These are phyloP conservation scores for Suillus hirtellus DNA, from an alignment of 768 basidiomycete species.

Conservation along the genomic window DNA sequence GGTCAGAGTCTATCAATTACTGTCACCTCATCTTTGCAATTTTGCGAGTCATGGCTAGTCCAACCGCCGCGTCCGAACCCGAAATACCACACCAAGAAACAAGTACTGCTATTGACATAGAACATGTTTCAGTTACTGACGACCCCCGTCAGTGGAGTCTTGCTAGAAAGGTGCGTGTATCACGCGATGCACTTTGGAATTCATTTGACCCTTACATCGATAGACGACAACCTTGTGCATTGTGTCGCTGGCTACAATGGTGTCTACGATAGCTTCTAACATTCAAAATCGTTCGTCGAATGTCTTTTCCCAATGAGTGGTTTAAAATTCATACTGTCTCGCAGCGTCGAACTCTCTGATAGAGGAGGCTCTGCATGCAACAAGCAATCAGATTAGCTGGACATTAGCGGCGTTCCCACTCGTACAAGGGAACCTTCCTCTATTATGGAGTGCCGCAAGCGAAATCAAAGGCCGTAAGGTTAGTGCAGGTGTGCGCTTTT, in stretches of 20 bases:
- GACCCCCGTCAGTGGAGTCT: constrained; percentile 64
- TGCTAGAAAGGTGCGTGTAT: constrained; percentile 49
- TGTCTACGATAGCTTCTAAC: constrained; percentile 24
- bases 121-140: constrained; percentile 46
- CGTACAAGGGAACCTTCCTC: constrained; percentile 65
- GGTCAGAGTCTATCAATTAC: neutral
- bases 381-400: constrained; percentile 61
- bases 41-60: neutral
- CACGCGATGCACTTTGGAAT: neutral
- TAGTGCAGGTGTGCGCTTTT: constrained; percentile 16
- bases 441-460: constrained; percentile 68
- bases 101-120: constrained; percentile 34
- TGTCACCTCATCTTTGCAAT: neutral
- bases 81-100: neutral
- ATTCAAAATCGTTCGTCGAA: constrained; percentile 30
- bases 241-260: constrained; percentile 24
- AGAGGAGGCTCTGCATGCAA: constrained; percentile 58
- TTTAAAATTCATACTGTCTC: neutral
- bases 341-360: constrained; percentile 66
- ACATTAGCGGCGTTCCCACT: constrained; percentile 70
- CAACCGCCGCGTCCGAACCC: neutral
- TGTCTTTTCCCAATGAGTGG: constrained; percentile 1
- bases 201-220: neutral
- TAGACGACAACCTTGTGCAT: constrained; percentile 29
- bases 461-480: constrained; percentile 80